These are phyloP conservation scores for Elsinoe batatas DNA, from an alignment of 2,329 filamentous ascomycete genomes.

Conservation along the genomic window DNA sequence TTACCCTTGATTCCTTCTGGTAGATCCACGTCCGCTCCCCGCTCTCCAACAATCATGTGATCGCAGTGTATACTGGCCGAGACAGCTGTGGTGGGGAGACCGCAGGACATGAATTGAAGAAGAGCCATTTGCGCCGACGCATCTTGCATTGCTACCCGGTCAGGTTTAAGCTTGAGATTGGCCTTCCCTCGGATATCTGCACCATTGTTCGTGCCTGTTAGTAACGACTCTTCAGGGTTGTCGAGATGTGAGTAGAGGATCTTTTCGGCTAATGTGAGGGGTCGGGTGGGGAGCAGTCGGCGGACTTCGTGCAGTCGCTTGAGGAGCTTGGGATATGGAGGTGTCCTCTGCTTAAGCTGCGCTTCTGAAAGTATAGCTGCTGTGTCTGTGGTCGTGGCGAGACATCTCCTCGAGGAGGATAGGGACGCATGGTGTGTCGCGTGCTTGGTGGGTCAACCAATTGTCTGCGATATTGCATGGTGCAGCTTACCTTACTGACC, in stretches of 20 bases:
- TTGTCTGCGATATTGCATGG: neutral
- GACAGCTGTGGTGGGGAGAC: conserved; percentile 77
- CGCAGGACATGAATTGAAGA: conserved; percentile 97
- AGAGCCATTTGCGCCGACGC: conserved; percentile 97
- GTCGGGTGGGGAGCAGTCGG: conserved; percentile 51
- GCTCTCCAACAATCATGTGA: conserved; percentile 94
- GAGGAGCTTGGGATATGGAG: conserved; percentile 75
- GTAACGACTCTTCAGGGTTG: conserved; percentile 76
- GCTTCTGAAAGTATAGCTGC: conserved; percentile 16
- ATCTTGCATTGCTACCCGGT: conserved; percentile 98
- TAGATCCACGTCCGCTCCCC: conserved; percentile 78
- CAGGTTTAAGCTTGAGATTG: conserved; percentile 93
- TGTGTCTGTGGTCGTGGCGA: conserved; percentile 24
- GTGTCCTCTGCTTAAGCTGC: conserved; percentile 49
- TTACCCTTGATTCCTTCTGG: conserved; percentile 79
- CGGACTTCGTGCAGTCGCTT: conserved; percentile 66
- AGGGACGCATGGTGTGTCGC: neutral
- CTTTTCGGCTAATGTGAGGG: conserved; percentile 89
- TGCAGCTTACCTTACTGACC: neutral
- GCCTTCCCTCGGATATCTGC: conserved; percentile 73
- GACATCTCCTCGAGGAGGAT: conserved; percentile 17
- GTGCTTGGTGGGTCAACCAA: neutral
- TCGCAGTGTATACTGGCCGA: conserved; percentile 98
- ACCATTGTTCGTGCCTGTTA: conserved; percentile 75
- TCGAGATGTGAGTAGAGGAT: conserved; percentile 83